phyloP scores from a whole-genome alignment of 73 alveolate species.

The Symbiodinium pilosum region DNA sequence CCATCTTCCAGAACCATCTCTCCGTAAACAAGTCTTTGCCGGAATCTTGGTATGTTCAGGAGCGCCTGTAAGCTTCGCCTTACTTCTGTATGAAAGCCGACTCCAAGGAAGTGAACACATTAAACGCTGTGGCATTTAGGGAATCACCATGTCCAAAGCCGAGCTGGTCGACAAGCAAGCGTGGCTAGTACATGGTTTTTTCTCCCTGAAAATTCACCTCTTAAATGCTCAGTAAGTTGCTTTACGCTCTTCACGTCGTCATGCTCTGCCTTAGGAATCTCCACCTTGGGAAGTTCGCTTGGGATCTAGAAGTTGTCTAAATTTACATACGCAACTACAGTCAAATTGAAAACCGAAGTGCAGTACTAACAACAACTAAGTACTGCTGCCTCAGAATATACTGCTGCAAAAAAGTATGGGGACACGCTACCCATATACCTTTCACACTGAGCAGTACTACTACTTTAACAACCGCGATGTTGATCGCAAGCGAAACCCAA shows the following conservation, averaged over 20 bases:
- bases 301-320: background rate
- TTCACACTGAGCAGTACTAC: background rate
- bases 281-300: background rate
- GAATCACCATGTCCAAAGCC: background rate
- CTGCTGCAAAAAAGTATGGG: background rate
- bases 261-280: background rate
- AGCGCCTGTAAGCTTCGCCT: conserved; percentile 3
- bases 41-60: background rate
- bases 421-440: background rate
- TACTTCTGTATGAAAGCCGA: background rate
- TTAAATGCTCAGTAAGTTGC: background rate
- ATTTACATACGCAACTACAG: background rate
- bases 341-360: background rate
- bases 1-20: background rate
- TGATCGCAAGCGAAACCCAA: background rate
- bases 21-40: background rate
- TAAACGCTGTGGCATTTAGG: background rate
- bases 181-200: background rate
- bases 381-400: background rate
- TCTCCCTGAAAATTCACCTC: background rate
- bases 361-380: background rate
- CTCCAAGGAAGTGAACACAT: background rate
- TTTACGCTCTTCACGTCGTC: background rate
- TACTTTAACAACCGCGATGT: background rate
- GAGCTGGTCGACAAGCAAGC: background rate